phyloP scores from a whole-genome alignment of 2,329 filamentous ascomycete species.

The Mariannaea sp. region DNA sequence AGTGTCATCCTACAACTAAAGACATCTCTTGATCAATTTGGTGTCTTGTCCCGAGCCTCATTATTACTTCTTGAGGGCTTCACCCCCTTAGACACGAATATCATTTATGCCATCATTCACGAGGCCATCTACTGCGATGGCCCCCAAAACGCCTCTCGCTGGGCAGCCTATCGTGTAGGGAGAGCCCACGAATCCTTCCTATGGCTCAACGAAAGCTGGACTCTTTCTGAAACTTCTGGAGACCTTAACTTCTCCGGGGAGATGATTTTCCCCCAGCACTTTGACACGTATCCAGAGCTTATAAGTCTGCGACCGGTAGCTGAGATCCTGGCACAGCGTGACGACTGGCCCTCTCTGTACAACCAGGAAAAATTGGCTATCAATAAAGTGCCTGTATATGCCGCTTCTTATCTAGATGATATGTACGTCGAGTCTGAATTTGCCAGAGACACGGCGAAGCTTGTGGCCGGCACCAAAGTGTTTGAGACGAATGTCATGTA shows the following conservation, averaged over 20 bases:
- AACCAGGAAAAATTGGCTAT: conserved; percentile 71
- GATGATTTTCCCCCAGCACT: conserved; percentile 89
- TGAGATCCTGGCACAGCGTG: conserved; percentile 68
- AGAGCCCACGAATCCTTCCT: conserved; percentile 51
- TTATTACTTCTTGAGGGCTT: conserved; percentile 70
- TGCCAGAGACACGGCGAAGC: conserved; percentile 72
- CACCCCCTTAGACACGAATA: conserved; percentile 72
- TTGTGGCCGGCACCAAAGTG: conserved; percentile 77
- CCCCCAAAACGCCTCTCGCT: conserved; percentile 65
- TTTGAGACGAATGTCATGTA: conserved; percentile 88
- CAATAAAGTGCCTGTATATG: conserved; percentile 86
- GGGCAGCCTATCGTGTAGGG: conserved; percentile 74
- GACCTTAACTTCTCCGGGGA: conserved; percentile 86
- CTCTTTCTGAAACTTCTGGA: conserved; percentile 40
- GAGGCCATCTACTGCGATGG: conserved; percentile 85
- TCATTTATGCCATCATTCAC: conserved; percentile 86
- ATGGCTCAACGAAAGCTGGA: conserved; percentile 52
- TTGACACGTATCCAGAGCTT: conserved; percentile 80
- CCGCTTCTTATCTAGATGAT: conserved; percentile 81
- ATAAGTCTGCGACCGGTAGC: conserved; percentile 70
- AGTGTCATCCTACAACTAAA: conserved; percentile 71
- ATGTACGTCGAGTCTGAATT: conserved; percentile 89
- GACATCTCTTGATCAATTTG: conserved; percentile 75
- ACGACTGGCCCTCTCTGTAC: conserved; percentile 78
- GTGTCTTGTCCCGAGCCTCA: conserved; percentile 74